phyloP scores from a whole-genome alignment of 345 rosid genomes.

The Camelina sativa region DNA sequence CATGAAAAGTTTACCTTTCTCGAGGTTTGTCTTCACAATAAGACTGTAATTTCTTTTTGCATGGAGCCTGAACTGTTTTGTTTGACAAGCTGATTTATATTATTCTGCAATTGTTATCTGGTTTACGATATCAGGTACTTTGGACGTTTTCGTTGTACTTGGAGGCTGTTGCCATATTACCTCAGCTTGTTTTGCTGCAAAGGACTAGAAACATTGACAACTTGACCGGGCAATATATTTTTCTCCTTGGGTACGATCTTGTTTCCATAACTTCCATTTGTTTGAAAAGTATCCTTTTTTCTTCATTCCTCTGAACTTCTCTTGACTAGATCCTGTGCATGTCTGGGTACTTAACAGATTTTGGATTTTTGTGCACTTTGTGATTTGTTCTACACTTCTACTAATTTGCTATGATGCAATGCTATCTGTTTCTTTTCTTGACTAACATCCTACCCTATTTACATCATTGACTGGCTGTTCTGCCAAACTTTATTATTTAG shows the following conservation, averaged over 20 bases:
- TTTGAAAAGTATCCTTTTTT: not conserved
- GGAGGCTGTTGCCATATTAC: slow-evolving; percentile 87
- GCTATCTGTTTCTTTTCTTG: slow-evolving; percentile 3
- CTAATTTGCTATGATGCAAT: not conserved
- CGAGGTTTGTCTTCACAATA: slow-evolving; percentile 54
- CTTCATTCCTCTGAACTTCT: slow-evolving; percentile 5
- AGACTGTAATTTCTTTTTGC: not conserved
- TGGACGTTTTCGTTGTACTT: slow-evolving; percentile 80
- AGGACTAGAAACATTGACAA: slow-evolving; percentile 84
- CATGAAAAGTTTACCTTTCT: slow-evolving; percentile 68
- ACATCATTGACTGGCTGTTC: not conserved
- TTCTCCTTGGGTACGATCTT: slow-evolving; percentile 70
- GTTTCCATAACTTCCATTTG: not conserved
- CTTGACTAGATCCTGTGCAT: slow-evolving; percentile 2
- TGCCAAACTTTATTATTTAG: not conserved
- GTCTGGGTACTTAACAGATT: not conserved
- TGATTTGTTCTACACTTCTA: not conserved
- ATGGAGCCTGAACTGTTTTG: not conserved
- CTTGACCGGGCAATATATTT: slow-evolving; percentile 77
- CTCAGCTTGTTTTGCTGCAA: slow-evolving; percentile 80
- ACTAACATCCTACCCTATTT: not conserved
- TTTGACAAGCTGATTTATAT: not conserved
- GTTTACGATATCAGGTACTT: slow-evolving; percentile 53
- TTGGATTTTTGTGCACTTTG: not conserved
- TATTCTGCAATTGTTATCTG: slow-evolving; percentile 1